Evolutionary conservation across 495 filamentous ascomycete genomes (phyloP), one percentile per base, ranked within the genome.

Genomic region (Podospora australis): DNA sequence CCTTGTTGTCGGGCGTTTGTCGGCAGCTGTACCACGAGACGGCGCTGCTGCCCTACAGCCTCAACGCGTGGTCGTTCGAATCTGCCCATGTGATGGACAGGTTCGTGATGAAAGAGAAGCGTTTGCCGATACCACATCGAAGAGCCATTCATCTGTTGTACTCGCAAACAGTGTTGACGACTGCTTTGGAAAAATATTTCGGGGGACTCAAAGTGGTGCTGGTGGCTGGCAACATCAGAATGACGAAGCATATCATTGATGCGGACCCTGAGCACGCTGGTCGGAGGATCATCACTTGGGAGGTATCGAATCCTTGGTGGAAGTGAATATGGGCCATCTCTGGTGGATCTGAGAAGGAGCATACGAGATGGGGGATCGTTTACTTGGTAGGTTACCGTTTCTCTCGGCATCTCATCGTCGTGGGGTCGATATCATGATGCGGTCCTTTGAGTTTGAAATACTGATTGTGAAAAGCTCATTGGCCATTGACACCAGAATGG

Each of bases 11-110:
- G 13, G 32, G 47, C 17, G 59, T 60, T 21, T 65, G 57, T 41
- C 53, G 62, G 17, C 59, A 60, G 50, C 53, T 65, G 9, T 60
- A 63, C 54, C 49, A 60, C 23, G 62, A 65, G 51, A 65, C 62
- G 16, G 55, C 39, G 8, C 32, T 59, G 44, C 50, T 65, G 24
- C 62, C 59, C 6, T 65, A 50, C 52, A 28, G 39, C 28, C 49
- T 65, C 17, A 65, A 65, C 45, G 46, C 47, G n/a, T 63, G 59
- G 59, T 60, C 57, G 2, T 65, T 65, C 19, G 55, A 57, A 46
- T 53, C 32, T 4, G n/a, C 21, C 2, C 30, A 39, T 16, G 52
- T 57, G 26, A 60, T 65, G 59, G 62, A 63, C 17, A 50, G 59
- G 3, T 62, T 46, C 44, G 21, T 62, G 17, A 26, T 56, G 24